Conservation (phyloP, 306 rosid genomes). For the Quillaja saponaria region DNA sequence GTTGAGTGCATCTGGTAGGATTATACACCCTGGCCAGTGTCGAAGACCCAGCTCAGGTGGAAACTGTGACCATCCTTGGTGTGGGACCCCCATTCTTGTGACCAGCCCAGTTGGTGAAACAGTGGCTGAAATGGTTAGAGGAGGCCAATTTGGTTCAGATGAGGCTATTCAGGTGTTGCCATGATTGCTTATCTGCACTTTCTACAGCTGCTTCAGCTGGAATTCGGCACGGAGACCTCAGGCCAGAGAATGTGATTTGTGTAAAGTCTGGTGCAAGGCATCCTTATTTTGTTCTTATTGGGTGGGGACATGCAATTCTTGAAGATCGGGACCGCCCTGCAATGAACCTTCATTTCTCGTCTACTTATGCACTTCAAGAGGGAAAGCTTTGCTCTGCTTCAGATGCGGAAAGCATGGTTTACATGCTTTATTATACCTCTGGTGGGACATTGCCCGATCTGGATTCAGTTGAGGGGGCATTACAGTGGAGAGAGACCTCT, state of each 20-base stretch:
- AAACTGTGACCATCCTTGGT: slow-evolving; percentile 94
- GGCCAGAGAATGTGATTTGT: slow-evolving; percentile 84
- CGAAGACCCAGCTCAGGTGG: slow-evolving; percentile 81
- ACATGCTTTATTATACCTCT: slow-evolving; percentile 79
- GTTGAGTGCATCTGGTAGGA: slow-evolving; percentile 86
- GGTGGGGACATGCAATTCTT: slow-evolving; percentile 97
- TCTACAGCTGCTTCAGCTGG: slow-evolving; percentile 76
- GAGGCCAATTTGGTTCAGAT: slow-evolving; percentile 67
- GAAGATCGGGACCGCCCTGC: slow-evolving; percentile 97
- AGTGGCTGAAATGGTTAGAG: slow-evolving; percentile 62
- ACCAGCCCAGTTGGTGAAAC: slow-evolving; percentile 93
- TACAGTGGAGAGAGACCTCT: slow-evolving; percentile 90
- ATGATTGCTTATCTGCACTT: slow-evolving; percentile 92
- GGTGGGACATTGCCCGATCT: slow-evolving; percentile 82
- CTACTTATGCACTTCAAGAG: slow-evolving; percentile 91
- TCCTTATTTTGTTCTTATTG: slow-evolving; percentile 76
- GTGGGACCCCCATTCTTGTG: slow-evolving; percentile 95
- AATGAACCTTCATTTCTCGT: slow-evolving; percentile 91
- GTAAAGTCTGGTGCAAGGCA: slow-evolving; percentile 56
- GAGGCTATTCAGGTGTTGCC: slow-evolving; percentile 91
- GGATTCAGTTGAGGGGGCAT: slow-evolving; percentile 93
- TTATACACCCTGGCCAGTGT: slow-evolving; percentile 93
- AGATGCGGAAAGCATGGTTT: slow-evolving; percentile 95
- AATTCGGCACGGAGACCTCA: slow-evolving; percentile 89
- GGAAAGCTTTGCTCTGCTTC: slow-evolving; percentile 96